Base-by-base conservation (phyloP, 257 asterid species). In the Paulownia fortunei region DNA sequence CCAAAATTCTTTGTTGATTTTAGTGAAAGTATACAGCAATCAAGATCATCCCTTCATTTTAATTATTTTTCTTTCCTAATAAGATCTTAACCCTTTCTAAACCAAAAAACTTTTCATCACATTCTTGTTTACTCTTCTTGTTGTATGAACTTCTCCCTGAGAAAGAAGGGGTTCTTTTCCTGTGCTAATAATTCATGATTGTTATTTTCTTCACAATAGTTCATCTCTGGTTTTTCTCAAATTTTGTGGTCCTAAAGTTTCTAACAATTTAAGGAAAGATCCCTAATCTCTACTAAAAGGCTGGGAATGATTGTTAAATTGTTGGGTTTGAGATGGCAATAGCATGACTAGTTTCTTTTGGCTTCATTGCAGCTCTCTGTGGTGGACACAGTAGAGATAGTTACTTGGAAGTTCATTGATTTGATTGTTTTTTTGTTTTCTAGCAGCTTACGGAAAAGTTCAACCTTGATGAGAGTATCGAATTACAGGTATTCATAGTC, bases 361-460 rank as follows among this genome's bases (percentile, higher is more conserved):
- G 19, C 32, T 72, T 47, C 51, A 47, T 46, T 55, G 72, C 79
- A 59, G 61, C 58, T 70, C 72, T 66, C 12, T 49, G 16, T 59
- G 54, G 68, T 52, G 79, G 59, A 78, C 75, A 75, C 46, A 21
- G 23, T 46, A 23, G 19, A 46, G 41, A 56, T 63, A 13, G 72
- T 67, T 73, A 39, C 18, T 79, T 51, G 61, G n/a, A 51, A 65
- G 37, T 80, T 79, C 44, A 58, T 60, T 76, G 58, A 68, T 63
- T 76, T 69, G 19, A 49, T 73, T 55, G 41, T 61, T 32, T 69
- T 54, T 36, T 69, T 63, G 63, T 67, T 59, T 68, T 76, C 61
- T 51, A 42, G 84, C 92, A 93, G 97, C 80, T 74, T 55, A 85
- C 78, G 9, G 93, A 89, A 82, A 96, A 90, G 92, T 93, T 90